Percentiles rank a stretch among this genome's conserved stretches.
phyloP scores from a whole-genome alignment of 495 filamentous ascomycete genomes.

The Amniculicola lignicola region DNA sequence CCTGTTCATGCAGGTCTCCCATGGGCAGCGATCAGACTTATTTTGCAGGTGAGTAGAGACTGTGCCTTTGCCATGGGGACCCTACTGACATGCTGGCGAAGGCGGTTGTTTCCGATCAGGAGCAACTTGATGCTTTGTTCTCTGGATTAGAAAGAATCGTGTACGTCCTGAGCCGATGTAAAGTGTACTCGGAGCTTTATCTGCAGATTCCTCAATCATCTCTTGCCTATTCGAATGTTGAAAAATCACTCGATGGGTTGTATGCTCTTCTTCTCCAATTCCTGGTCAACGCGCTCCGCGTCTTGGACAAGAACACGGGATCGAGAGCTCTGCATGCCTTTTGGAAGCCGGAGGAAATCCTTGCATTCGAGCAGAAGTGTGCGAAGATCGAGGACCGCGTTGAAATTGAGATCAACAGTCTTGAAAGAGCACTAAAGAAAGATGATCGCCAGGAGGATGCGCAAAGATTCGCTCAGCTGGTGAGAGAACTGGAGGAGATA shows the following conservation, averaged over 20 bases:
- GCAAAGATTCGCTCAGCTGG: background rate
- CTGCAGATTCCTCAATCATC: background rate
- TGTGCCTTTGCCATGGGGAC: too few species aligned
- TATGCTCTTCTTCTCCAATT: background rate
- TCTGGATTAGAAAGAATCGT: conserved; percentile 32
- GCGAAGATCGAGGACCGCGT: background rate
- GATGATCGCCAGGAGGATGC: background rate
- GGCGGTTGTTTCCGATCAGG: conserved; percentile 10
- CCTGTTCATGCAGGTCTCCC: conserved; percentile 44
- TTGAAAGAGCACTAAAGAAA: background rate
- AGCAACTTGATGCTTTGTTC: conserved; percentile 23
- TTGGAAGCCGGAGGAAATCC: background rate
- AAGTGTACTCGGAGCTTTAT: background rate
- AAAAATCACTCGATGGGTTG: background rate
- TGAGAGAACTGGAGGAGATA: background rate
- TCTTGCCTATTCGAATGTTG: background rate
- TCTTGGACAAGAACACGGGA: background rate
- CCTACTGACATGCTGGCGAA: too few species aligned
- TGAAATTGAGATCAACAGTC: background rate
- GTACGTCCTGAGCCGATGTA: conserved; percentile 27
- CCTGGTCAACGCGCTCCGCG: background rate
- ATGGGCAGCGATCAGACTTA: conserved; percentile 42
- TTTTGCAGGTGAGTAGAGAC: conserved; percentile 41
- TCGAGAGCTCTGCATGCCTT: background rate
- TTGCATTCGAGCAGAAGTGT: background rate